Conservation (phyloP, 495 filamentous ascomycete genomes). For the Pyronema omphalodes region DNA sequence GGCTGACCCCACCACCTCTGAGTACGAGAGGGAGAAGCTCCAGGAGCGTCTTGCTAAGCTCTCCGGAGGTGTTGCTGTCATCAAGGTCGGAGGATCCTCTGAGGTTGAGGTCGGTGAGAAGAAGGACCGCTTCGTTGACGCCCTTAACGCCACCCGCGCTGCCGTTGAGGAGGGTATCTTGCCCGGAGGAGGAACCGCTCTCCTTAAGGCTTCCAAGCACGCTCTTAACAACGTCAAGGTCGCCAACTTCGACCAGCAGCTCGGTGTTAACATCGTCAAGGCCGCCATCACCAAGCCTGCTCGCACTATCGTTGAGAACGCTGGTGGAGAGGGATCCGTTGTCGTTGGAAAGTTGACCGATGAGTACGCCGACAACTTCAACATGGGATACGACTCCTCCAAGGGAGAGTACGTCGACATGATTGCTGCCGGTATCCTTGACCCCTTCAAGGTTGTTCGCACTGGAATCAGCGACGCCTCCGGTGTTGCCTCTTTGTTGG, state of each 20-base stretch:
- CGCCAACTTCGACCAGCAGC: conserved; percentile 95
- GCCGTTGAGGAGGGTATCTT: conserved; percentile 98
- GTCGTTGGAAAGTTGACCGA: conserved; percentile 96
- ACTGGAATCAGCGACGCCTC: conserved; percentile 86
- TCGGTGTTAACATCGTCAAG: conserved; percentile 93
- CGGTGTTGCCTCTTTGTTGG: conserved; percentile 90
- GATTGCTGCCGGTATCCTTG: conserved; percentile 90
- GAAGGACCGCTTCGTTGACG: conserved; percentile 98
- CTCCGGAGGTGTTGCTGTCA: conserved; percentile 95
- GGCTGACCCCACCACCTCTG: conserved; percentile 76
- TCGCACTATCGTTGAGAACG: conserved; percentile 91
- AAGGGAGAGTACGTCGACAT: conserved; percentile 98
- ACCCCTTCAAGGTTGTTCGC: conserved; percentile 97
- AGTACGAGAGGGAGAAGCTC: conserved; percentile 99
- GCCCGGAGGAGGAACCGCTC: conserved; percentile 91
- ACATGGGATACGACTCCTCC: conserved; percentile 89
- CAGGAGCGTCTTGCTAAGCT: conserved; percentile 99
- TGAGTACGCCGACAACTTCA: conserved; percentile 82
- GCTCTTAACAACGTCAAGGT: conserved; percentile 64
- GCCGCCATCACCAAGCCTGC: conserved; percentile 90
- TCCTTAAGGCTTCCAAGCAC: conserved; percentile 90
- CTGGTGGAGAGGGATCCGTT: conserved; percentile 85
- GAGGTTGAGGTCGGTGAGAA: conserved; percentile 99
- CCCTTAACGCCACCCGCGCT: conserved; percentile 92
- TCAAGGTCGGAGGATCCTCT: conserved; percentile 93